Evolutionary conservation across 306 rosid species (phyloP).

Genomic region (Vachellia collinsii): DNA sequence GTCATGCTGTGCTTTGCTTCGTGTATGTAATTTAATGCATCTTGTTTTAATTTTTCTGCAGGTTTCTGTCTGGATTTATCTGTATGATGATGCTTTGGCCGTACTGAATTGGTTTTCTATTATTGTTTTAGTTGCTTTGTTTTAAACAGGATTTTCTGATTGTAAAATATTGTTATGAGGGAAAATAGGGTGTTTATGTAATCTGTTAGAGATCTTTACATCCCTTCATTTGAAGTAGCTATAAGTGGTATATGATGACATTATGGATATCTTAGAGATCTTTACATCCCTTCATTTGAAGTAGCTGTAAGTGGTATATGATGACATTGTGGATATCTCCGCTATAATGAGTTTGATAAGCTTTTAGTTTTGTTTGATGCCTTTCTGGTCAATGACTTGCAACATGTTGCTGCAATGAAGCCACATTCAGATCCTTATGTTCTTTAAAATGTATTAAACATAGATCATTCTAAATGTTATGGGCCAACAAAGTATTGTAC

Average conservation of each 20-base stretch:
- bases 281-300: not conserved
- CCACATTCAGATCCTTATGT: not conserved
- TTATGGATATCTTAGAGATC: not conserved
- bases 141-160: not conserved
- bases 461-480: not conserved
- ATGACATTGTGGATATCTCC: not conserved
- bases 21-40: not conserved
- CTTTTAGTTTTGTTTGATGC: not conserved
- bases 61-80: not conserved
- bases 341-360: not conserved
- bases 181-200: not conserved
- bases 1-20: constrained; percentile 20
- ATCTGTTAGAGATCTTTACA: not conserved
- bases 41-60: not conserved
- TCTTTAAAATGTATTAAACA: too few relatives aligned
- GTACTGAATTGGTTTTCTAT: not conserved
- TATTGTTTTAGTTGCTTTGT: not conserved
- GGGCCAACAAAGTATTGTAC: not conserved
- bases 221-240: not conserved
- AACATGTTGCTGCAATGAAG: not conserved
- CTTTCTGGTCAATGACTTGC: too few relatives aligned
- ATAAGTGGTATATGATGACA: not conserved
- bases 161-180: not conserved
- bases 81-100: not conserved
- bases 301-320: not conserved